Evolutionary conservation across 1,284 basidiomycete species (phyloP), one percentile per base, ranked within the genome.

Genomic region (Puccinia novopanici): DNA sequence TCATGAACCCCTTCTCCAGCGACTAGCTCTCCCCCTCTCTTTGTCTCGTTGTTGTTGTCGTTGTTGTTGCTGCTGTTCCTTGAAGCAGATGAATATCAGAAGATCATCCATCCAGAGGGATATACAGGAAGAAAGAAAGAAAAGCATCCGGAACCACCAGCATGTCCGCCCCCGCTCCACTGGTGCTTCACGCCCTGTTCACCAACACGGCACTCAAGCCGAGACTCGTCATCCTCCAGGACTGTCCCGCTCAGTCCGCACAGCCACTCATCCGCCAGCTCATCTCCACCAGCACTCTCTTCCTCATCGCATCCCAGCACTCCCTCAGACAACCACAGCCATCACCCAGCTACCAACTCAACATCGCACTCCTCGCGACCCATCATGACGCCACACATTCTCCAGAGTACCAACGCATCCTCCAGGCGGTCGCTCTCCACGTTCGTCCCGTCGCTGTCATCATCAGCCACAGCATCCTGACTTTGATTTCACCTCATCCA

Each of bases 231-330:
- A 6, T 67, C 10, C 63, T 67, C 24, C 42, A 67, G 42, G 63
- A 67, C 63, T 67, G 63, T 48, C 63, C 63, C 22, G 40, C 63
- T n/a, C 63, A 67, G 27, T 67, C 63, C 22, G 63, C 63, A n/a
- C 63, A 48, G 42, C 63, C 63, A 13, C 45, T 67, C 24, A 24
- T 67, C 40, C 22, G 37, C 63, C 63, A 67, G 8, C 63, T 67
- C 42, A 45, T 27, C 63, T 27, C 61, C 61, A 59, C 34, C 34
- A 34, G 34, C 34, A 34, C 34, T 34, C 34, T 34, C 34, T 34
- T 34, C 34, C 34, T 34, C 34, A 34, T 34, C 42, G 8, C 19
- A 34, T 27, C 63, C n/a, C 9, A 34, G 34, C 34, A 34, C 34
- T 34, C 34, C 34, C 34, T 34, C 34, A 34, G 34, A 34, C 34